phyloP scores from a whole-genome alignment of 2,329 filamentous ascomycete species.

The Botrytis elliptica region DNA sequence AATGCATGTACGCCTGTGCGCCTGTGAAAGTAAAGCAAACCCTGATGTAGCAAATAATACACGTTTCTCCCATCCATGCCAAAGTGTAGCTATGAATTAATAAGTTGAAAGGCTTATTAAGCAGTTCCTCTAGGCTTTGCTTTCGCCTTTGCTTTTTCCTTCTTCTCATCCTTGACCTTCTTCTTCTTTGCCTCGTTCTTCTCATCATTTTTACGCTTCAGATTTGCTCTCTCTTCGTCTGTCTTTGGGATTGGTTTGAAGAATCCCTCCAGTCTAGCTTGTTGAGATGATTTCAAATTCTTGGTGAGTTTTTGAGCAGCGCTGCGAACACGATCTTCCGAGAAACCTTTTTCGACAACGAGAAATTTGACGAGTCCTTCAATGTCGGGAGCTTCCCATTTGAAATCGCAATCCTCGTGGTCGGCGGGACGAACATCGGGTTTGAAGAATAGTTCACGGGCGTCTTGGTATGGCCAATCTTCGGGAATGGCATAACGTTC shows the following conservation, averaged over 20 bases:
- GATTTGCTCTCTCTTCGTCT: slow-evolving; percentile 74
- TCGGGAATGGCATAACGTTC: slow-evolving; percentile 83
- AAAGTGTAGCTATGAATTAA: no score
- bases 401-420: slow-evolving; percentile 88
- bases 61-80: not conserved
- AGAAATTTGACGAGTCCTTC: slow-evolving; percentile 88
- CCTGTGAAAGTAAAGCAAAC: not conserved
- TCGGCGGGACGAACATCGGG: slow-evolving; percentile 85
- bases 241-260: slow-evolving; percentile 93
- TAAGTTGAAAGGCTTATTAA: slow-evolving; percentile 25
- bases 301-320: slow-evolving; percentile 80
- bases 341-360: slow-evolving; percentile 94
- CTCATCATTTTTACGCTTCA: slow-evolving; percentile 93
- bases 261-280: slow-evolving; percentile 90
- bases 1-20: not conserved
- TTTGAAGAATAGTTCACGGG: slow-evolving; percentile 85
- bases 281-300: slow-evolving; percentile 86
- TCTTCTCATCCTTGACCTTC: slow-evolving; percentile 89
- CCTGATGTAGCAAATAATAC: not conserved
- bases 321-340: slow-evolving; percentile 83
- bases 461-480: slow-evolving; percentile 95
- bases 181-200: slow-evolving; percentile 93
- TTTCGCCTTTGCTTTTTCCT: slow-evolving; percentile 91
- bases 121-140: slow-evolving; percentile 66
- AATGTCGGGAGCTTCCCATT: slow-evolving; percentile 92